Conservation (phyloP, 139 green algal genomes). For the Asterochloris erici region DNA sequence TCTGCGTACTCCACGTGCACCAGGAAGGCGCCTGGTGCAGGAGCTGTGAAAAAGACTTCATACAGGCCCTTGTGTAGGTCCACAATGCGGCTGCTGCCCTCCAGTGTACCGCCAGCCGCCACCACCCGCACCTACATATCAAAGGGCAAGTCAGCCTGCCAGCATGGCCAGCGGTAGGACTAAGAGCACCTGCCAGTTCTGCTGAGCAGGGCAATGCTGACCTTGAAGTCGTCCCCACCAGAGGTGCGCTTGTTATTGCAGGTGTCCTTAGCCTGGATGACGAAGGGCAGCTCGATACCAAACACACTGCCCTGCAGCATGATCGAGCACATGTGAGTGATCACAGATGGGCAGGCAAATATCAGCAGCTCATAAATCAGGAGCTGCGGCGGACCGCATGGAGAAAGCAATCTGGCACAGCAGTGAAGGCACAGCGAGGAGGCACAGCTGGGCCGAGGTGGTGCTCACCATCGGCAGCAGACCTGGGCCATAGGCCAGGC, state of each 20-base stretch:
- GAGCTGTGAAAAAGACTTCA: constrained; percentile 58
- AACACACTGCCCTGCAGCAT: constrained; percentile 29
- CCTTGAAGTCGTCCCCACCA: constrained; percentile 73
- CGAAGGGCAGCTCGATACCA: constrained; percentile 76
- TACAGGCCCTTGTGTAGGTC: constrained; percentile 75
- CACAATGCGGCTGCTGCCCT: constrained; percentile 47
- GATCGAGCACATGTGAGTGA: neutral
- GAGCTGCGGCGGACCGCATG: no score
- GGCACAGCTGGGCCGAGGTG: neutral
- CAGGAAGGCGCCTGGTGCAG: constrained; percentile 45
- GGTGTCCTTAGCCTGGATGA: constrained; percentile 77
- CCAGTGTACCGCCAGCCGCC: constrained; percentile 45
- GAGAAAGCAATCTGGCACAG: no score
- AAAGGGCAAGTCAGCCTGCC: neutral
- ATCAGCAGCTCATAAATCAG: no score
- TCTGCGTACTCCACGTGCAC: constrained; percentile 70
- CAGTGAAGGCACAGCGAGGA: no score
- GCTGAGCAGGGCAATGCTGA: constrained; percentile 10
- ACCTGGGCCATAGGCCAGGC: constrained; percentile 77
- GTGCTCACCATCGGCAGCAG: constrained; percentile 44
- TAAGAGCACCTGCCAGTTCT: no score
- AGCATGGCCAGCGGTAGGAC: no score
- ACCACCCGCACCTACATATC: constrained; percentile 27
- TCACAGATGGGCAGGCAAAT: no score
- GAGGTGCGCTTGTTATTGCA: constrained; percentile 66